A percentile compares a stretch with the other conserved stretches of the same genome.
Conservation (phyloP, 495 filamentous ascomycete species). For the Geopyxis carbonaria region DNA sequence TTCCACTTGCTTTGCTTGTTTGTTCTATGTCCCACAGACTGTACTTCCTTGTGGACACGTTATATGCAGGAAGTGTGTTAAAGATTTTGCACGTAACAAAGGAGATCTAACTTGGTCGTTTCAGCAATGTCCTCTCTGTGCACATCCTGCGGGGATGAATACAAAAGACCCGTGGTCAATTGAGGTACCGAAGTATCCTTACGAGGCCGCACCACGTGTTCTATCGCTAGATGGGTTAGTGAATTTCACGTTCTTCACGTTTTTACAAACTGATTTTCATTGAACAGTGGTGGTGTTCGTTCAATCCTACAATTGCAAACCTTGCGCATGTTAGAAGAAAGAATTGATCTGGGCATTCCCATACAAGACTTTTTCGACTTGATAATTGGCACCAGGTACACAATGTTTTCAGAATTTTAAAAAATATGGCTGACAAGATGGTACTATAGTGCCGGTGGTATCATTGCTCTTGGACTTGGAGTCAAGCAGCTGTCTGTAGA, state of each 20-base stretch:
- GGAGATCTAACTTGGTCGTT: not conserved
- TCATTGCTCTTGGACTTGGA: constrained; percentile 33
- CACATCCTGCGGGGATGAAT: not conserved
- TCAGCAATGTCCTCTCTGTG: constrained; percentile 3
- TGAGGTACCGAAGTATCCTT: constrained; percentile 26
- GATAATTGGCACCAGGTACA: constrained; percentile 32
- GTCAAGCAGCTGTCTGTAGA: constrained; percentile 27
- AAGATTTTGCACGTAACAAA: constrained; percentile 7
- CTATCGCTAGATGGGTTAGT: constrained; percentile 30
- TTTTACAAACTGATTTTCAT: not conserved
- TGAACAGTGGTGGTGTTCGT: constrained; percentile 17
- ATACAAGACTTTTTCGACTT: constrained; percentile 32
- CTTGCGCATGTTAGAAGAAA: constrained; percentile 12
- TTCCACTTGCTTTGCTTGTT: constrained; percentile 28
- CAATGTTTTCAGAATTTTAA: not conserved
- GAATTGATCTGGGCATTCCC: constrained; percentile 21
- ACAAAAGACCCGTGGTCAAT: not conserved
- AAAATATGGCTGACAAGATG: not conserved
- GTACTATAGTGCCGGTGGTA: constrained; percentile 30
- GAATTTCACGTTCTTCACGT: not conserved
- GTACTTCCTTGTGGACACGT: constrained; percentile 29
- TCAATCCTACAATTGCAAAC: constrained; percentile 19
- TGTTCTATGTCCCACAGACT: constrained; percentile 27
- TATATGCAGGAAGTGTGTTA: constrained; percentile 27
- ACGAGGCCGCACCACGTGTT: constrained; percentile 25